Conservation (phyloP, 2,329 filamentous ascomycete genomes). For the Aschersonia sp. region DNA sequence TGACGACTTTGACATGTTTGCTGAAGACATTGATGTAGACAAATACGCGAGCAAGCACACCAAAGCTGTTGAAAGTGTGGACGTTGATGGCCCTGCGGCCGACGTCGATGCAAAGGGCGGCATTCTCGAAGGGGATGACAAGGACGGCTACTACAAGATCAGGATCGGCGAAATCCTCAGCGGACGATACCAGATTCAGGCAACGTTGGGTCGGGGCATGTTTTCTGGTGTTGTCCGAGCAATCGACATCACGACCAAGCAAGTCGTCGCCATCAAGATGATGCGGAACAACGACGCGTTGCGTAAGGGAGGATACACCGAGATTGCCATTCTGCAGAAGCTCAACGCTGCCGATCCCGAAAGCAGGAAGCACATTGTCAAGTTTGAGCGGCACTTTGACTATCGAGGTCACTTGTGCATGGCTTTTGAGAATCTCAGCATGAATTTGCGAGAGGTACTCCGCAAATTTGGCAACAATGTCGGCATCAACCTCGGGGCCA, state of each 20-base stretch:
- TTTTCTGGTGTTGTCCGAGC: conserved; percentile 94
- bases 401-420: conserved; percentile 93
- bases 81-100: conserved; percentile 28
- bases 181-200: conserved; percentile 76
- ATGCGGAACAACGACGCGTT: conserved; percentile 93
- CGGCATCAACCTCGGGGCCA: conserved; percentile 78
- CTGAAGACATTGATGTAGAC: conserved; percentile 58
- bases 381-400: conserved; percentile 75
- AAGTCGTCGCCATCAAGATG: conserved; percentile 89
- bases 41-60: conserved; percentile 44
- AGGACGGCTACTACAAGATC: conserved; percentile 92
- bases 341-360: conserved; percentile 75
- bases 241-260: conserved; percentile 57
- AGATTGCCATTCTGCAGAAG: conserved; percentile 84
- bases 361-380: conserved; percentile 82
- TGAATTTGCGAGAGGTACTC: conserved; percentile 85
- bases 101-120: conserved; percentile 55
- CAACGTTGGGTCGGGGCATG: conserved; percentile 82
- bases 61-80: conserved; percentile 19
- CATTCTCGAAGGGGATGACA: conserved; percentile 84
- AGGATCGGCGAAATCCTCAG: conserved; percentile 84
- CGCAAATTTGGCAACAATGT: conserved; percentile 94
- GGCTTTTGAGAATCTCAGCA: conserved; percentile 87
- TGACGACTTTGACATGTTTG: conserved; percentile 80
- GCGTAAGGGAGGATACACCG: conserved; percentile 80